Evolutionary conservation across 2,329 filamentous ascomycete genomes (phyloP).

Genomic region (Neonectria neomacrospora): DNA sequence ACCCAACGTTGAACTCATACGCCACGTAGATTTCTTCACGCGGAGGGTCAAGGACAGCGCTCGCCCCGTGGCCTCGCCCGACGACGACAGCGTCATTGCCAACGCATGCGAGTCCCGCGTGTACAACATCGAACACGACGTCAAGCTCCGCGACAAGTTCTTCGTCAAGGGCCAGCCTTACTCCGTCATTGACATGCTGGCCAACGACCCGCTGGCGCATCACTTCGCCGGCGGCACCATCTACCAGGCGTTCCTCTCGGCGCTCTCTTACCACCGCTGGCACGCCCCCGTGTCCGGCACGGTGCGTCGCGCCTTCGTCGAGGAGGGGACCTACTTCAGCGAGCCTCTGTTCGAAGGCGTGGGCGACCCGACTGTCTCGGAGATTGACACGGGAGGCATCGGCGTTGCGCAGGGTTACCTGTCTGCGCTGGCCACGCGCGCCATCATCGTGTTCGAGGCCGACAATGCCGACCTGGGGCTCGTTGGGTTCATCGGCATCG

Average conservation of each 20-base stretch:
- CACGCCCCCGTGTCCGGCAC: conserved; percentile 74
- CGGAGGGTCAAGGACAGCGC: conserved; percentile 63
- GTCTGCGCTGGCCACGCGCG: conserved; percentile 73
- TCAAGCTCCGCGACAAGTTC: conserved; percentile 69
- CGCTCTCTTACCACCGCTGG: conserved; percentile 78
- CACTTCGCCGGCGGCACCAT: conserved; percentile 72
- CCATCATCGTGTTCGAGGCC: conserved; percentile 76
- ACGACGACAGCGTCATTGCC: conserved; percentile 64
- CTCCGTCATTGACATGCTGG: conserved; percentile 72
- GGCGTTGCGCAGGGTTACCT: conserved; percentile 72
- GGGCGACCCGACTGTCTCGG: conserved; percentile 39
- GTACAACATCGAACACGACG: conserved; percentile 62
- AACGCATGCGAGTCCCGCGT: conserved; percentile 74
- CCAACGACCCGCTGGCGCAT: conserved; percentile 61
- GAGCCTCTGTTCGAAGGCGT: conserved; percentile 59
- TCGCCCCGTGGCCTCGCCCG: conserved; percentile 67
- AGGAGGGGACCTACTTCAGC: conserved; percentile 75
- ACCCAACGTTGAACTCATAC: neutral
- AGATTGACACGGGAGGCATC: conserved; percentile 51
- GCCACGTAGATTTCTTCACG: conserved; percentile 68
- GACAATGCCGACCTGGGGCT: conserved; percentile 75
- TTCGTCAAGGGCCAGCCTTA: conserved; percentile 78
- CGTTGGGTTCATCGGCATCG: conserved; percentile 76
- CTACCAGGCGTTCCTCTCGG: conserved; percentile 77
- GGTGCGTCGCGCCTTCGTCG: conserved; percentile 66